Percentiles rank a stretch among this genome's conserved stretches.
Evolutionary conservation across 139 green algal genomes (phyloP).

Genomic region (Microglena sp.): DNA sequence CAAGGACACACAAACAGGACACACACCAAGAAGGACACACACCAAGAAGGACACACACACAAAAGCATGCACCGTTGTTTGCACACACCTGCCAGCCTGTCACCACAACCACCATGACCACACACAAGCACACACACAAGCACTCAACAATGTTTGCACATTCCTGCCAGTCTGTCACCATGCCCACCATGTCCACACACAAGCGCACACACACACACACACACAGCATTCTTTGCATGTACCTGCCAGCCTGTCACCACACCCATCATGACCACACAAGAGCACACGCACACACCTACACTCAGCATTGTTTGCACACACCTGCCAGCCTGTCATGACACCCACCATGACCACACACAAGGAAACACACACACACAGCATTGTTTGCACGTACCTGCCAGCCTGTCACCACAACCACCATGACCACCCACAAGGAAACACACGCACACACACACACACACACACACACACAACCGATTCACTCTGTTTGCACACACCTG

Average conservation of each 20-base stretch:
- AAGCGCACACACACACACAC: neutral
- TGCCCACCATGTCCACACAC: neutral
- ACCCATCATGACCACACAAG: neutral
- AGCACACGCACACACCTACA: neutral
- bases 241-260: neutral
- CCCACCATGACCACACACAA: neutral
- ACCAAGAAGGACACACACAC: neutral
- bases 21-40: too few relatives aligned
- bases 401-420: neutral
- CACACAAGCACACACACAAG: neutral
- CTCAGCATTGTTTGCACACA: neutral
- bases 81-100: neutral
- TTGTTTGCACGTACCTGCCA: neutral
- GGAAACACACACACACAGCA: neutral
- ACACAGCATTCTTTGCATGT: neutral
- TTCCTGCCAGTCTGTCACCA: neutral
- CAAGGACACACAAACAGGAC: neutral
- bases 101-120: neutral
- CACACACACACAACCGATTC: neutral
- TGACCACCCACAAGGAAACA: neutral
- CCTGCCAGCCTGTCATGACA: neutral
- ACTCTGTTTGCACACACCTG: neutral
- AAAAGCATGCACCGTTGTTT: neutral
- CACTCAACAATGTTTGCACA: neutral
- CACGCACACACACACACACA: neutral